Conservation (phyloP, 805 yeast genomes). For the Cyberlindnera mrakii region DNA sequence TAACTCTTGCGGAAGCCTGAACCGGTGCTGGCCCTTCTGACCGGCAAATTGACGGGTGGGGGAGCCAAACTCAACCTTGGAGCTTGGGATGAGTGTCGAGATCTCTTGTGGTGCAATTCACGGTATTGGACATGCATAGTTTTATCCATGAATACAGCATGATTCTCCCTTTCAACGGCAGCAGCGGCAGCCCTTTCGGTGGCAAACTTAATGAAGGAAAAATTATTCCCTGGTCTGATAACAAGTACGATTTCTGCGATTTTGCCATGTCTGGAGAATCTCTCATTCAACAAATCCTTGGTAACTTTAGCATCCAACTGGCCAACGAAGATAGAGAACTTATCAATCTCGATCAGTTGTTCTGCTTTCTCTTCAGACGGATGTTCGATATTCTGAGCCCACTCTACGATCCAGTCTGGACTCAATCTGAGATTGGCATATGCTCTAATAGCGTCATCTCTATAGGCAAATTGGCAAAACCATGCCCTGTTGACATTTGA, state of each 20-base stretch:
- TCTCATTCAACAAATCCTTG: conserved; percentile 45
- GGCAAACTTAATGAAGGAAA: conserved; percentile 68
- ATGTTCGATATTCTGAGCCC: conserved; percentile 81
- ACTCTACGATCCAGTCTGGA: conserved; percentile 56
- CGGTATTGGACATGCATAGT: conserved; percentile 84
- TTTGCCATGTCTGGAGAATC: conserved; percentile 65
- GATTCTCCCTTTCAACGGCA: conserved; percentile 83
- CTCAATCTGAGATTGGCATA: conserved; percentile 61
- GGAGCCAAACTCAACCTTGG: conserved; percentile 61
- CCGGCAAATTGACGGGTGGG: conserved; percentile 66
- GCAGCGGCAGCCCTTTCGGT: conserved; percentile 73
- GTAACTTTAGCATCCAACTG: conserved; percentile 54
- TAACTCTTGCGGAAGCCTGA: conserved; percentile 11
- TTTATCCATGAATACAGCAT: conserved; percentile 62
- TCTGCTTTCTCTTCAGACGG: conserved; percentile 25
- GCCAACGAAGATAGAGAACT: conserved; percentile 72
- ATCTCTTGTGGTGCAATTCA: conserved; percentile 39
- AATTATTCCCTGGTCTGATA: conserved; percentile 42
- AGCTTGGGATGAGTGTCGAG: conserved; percentile 17
- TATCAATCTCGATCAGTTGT: conserved; percentile 50
- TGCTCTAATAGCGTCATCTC: conserved; percentile 86
- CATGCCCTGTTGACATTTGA: conserved; percentile 39
- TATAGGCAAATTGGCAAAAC: conserved; percentile 72
- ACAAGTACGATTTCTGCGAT: conserved; percentile 53
- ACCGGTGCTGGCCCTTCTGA: conserved; percentile 32